Base-by-base conservation (phyloP, 2,329 filamentous ascomycete genomes). In the Microascus cirrosus region DNA sequence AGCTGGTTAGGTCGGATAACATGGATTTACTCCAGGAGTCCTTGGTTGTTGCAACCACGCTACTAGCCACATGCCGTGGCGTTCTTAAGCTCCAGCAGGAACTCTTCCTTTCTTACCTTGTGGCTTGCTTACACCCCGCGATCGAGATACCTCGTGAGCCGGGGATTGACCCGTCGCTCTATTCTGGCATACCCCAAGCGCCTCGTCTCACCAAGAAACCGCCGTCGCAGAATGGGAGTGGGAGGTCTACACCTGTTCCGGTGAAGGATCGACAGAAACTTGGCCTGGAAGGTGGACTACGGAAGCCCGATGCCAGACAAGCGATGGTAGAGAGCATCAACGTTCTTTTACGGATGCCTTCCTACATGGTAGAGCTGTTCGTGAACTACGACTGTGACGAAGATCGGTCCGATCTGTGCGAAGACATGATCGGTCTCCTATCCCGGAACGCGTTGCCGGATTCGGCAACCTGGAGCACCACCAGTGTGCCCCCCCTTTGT, bases 281-380 rank as follows among this genome's bases (percentile, higher is more conserved):
- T 39, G 94, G 94, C 0, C 77, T 99, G 67, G 94, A 97, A 71
- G 93, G 94, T 1, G 92, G 93, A 10, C 84, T 89, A 39, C 82
- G 94, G 61, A 96, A 95, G 69, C 94, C 94, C 3, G 95, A 99
- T 71, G 92, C 94, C 34, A 83, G 94, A 63, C 94, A 99, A 75
- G 92, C 94, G 35, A 99, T 99, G 94, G 90, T 99, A 4, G 94
- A 99, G 73, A 95, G 89, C 64, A 87, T 99, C 52, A 92, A 93
- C 39, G 91, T 93, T 58, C 77, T 99, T 60, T 89, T 91, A 42
- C 83, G 95, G 50, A 96, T 99, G 77, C 91, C 94, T 0, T 92
- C 86, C 50, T 99, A 95, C 68, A 91, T 97, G 84, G 85, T 88
- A 12, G 95, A 99, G 70, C 79, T 99, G 8, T 99, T 96, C 68